phyloP scores from a whole-genome alignment of 2,329 filamentous ascomycete species.

The Diaporthe vexans region DNA sequence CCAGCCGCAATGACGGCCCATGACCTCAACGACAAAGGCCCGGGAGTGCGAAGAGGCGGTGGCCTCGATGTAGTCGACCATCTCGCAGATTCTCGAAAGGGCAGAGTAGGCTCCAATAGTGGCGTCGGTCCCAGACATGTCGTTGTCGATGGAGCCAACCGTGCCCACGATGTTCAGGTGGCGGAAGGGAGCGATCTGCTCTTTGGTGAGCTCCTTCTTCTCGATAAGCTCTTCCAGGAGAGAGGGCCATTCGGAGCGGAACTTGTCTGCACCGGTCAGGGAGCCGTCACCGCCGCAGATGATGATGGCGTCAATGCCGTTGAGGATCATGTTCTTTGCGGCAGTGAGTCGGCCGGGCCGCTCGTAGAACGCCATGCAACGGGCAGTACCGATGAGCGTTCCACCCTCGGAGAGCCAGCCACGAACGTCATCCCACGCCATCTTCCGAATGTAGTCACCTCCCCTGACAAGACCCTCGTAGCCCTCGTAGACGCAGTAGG shows the following conservation, averaged over 20 bases:
- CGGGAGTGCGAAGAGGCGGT: conserved; percentile 94
- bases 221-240: conserved; percentile 87
- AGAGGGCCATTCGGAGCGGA: conserved; percentile 92
- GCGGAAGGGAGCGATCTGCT: conserved; percentile 82
- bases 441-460: conserved; percentile 87
- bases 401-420: conserved; percentile 95
- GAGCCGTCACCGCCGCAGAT: conserved; percentile 98
- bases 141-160: conserved; percentile 98
- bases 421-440: conserved; percentile 93
- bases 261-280: conserved; percentile 94
- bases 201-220: conserved; percentile 76
- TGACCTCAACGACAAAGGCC: conserved; percentile 98
- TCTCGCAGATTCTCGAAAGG: conserved; percentile 91
- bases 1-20: conserved; percentile 99
- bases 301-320: conserved; percentile 94
- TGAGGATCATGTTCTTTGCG: conserved; percentile 93
- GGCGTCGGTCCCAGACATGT: conserved; percentile 95
- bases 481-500: conserved; percentile 89
- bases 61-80: conserved; percentile 96
- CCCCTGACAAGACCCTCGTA: conserved; percentile 96
- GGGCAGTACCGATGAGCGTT: conserved; percentile 94
- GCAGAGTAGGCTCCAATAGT: conserved; percentile 98
- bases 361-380: conserved; percentile 93
- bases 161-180: conserved; percentile 96
- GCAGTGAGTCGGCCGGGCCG: conserved; percentile 85